Percentiles rank a stretch among this genome's conserved stretches.
These are phyloP conservation scores for Auriscalpium vulgare DNA, from an alignment of 768 basidiomycete genomes.

Conservation along the genomic window DNA sequence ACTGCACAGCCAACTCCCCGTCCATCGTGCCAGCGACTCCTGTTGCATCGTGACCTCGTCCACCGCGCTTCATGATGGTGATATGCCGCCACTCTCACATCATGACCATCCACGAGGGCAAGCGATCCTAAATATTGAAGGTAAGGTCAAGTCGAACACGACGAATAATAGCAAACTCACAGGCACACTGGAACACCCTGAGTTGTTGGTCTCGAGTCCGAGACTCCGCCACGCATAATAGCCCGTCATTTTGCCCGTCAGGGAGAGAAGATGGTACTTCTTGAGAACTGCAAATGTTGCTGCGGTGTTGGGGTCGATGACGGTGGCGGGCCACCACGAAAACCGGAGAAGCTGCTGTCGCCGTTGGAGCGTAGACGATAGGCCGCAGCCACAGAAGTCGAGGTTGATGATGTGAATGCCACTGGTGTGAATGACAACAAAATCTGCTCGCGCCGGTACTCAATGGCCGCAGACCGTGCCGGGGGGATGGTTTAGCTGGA, in stretches of 20 bases:
- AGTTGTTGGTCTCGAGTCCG: not conserved
- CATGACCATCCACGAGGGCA: not conserved
- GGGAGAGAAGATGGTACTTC: not conserved
- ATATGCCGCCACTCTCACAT: not conserved
- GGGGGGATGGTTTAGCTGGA: not conserved
- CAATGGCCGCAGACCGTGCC: not conserved
- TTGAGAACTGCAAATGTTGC: not conserved
- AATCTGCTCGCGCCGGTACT: not conserved
- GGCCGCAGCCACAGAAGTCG: not conserved
- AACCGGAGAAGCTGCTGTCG: not conserved
- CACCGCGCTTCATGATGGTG: not conserved
- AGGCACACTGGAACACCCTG: not conserved
- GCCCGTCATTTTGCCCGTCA: not conserved
- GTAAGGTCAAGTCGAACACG: too few relatives aligned
- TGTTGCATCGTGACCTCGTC: not conserved
- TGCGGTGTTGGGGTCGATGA: not conserved
- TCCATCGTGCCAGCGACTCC: not conserved
- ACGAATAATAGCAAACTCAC: too few relatives aligned
- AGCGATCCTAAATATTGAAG: not conserved
- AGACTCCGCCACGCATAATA: not conserved
- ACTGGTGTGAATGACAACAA: not conserved
- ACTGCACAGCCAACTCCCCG: not conserved
- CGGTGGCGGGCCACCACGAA: not conserved
- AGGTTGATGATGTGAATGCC: not conserved
- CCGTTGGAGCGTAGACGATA: not conserved